Conservation (phyloP, 2,329 filamentous ascomycete species). For the Chrysoporthe austroafricana region DNA sequence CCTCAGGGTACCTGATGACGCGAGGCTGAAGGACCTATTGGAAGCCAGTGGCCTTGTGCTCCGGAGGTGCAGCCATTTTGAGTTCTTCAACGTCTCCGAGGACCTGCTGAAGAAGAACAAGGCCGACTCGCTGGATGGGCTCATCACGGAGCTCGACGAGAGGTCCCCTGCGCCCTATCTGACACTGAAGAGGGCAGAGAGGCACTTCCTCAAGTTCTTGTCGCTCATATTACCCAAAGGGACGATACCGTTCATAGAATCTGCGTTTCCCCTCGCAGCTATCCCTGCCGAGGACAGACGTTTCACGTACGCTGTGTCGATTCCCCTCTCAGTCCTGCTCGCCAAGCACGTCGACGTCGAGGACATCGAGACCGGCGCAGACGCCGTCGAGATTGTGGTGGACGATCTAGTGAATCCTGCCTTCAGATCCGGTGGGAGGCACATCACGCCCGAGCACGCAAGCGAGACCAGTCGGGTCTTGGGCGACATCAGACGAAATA, state of each 20-base stretch:
- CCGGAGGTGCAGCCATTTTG: conserved; percentile 70
- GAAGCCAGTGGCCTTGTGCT: conserved; percentile 62
- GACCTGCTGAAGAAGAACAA: conserved; percentile 34
- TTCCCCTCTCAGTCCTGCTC: conserved; percentile 62
- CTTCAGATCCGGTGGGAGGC: conserved; percentile 23
- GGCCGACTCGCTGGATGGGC: conserved; percentile 36
- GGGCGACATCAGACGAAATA: conserved; percentile 64
- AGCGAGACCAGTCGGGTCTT: conserved; percentile 61
- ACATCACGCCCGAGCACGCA: conserved; percentile 41
- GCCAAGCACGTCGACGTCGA: conserved; percentile 61
- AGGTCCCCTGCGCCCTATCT: conserved; percentile 61
- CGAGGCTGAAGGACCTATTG: conserved; percentile 62
- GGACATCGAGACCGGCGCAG: conserved; percentile 66
- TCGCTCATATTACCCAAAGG: conserved; percentile 61
- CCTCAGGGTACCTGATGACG: conserved; percentile 58
- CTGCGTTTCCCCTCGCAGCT: conserved; percentile 67
- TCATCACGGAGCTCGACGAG: conserved; percentile 39
- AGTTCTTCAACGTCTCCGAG: conserved; percentile 77
- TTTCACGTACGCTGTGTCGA: conserved; percentile 70
- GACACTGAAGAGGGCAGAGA: conserved; percentile 68
- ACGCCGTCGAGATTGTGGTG: conserved; percentile 67
- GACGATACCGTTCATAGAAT: conserved; percentile 62
- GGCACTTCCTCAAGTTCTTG: conserved; percentile 71
- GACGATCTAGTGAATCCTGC: conserved; percentile 41
- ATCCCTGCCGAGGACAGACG: conserved; percentile 62